A percentile compares a stretch with the other conserved stretches of the same genome.
Evolutionary conservation across 2,329 filamentous ascomycete genomes (phyloP).

Genomic region (Stagonosporopsis chrysanthemi): DNA sequence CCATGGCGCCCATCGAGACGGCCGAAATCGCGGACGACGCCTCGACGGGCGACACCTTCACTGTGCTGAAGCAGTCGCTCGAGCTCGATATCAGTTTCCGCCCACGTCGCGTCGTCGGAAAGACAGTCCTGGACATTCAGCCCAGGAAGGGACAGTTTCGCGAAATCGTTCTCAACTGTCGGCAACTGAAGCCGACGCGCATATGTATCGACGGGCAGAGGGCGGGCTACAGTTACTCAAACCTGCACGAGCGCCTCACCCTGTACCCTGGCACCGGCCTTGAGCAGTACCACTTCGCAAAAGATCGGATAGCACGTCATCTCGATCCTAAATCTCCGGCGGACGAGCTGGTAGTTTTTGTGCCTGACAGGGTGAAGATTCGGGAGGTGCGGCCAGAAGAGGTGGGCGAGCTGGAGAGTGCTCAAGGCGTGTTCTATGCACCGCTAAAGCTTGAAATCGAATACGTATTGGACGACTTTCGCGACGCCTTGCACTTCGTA

Average conservation of each 20-base stretch:
- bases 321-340: conserved; percentile 56
- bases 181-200: conserved; percentile 65
- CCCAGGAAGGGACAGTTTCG: conserved; percentile 64
- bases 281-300: conserved; percentile 79
- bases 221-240: conserved; percentile 56
- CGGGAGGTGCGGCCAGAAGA: conserved; percentile 65
- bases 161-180: conserved; percentile 66
- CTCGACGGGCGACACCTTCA: conserved; percentile 52
- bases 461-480: conserved; percentile 76
- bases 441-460: conserved; percentile 74
- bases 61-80: conserved; percentile 83
- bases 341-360: conserved; percentile 64
- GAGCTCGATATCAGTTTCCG: conserved; percentile 89
- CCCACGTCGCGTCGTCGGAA: conserved; percentile 75
- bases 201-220: conserved; percentile 55
- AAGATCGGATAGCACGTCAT: conserved; percentile 70
- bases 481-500: conserved; percentile 91
- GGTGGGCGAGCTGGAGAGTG: conserved; percentile 42
- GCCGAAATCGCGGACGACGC: conserved; percentile 41
- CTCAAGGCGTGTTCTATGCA: conserved; percentile 56
- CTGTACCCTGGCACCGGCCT: conserved; percentile 69
- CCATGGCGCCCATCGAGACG: conserved; percentile 42
- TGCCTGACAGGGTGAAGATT: conserved; percentile 69
- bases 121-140: conserved; percentile 81
- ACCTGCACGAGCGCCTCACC: conserved; percentile 72